Evolutionary conservation across 148 eudicot genomes (phyloP), one percentile per base, ranked within the genome.

Genomic region (Amaranthus cruentus): DNA sequence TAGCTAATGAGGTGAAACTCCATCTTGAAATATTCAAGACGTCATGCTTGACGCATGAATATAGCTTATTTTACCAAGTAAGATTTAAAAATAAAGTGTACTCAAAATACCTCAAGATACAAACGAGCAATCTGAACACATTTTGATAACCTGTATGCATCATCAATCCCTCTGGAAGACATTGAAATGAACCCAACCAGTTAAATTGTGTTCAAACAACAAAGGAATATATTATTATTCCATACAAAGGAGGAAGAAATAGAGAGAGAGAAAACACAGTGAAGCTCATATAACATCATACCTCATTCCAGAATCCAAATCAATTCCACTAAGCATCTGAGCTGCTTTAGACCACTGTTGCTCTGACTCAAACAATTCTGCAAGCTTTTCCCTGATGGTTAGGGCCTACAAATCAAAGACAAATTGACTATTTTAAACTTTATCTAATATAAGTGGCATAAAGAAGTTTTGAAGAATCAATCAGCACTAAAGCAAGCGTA

Each of bases 271-370:
- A 44, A n/a, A 60, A 55, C 5, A 50, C 4, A 1, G 0, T 7
- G 66, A 59, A 54, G 43, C 2, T n/a, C 38, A 47, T 42, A 13
- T 0, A 42, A 47, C 11, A 60, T 38, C 81, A 18, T 50, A 94
- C 98, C 98, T 89, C 98, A 94, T 94, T 77, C 86, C 90, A 73
- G 97, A 94, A 74, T 94, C 98, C 66, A 94, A 79, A 85, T 94
- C 97, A 83, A 91, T 94, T 82, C 98, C 98, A 77, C 98, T 91
- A 69, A 94, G 98, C 93, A 94, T 94, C 76, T 94, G 96, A 64
- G 98, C 98, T 58, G 98, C 98, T 80, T 84, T 91, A 75, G 98
- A 94, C 98, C 97, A 94, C 69, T 84, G 81, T 75, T 94, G 86
- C 83, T 91, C 97, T n/a, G 98, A 91, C 75, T 94, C 98, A 62